These are phyloP conservation scores for Hypoxylon subgilvum DNA, from an alignment of 495 filamentous ascomycete species.

Conservation along the genomic window DNA sequence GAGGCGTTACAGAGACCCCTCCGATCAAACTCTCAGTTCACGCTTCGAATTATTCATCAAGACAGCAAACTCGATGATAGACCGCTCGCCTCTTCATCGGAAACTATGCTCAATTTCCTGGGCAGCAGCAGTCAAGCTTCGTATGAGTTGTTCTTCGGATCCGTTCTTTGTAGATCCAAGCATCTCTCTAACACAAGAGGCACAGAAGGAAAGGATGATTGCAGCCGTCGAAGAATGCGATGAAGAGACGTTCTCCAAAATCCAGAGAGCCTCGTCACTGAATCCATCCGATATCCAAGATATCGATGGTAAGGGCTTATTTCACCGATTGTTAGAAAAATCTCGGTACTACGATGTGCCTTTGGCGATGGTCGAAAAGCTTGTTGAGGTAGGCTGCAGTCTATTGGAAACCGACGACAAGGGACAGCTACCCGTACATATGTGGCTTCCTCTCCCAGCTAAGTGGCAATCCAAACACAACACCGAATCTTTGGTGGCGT, in stretches of 20 bases:
- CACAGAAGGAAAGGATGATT: neutral
- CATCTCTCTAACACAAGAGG: conserved; percentile 2
- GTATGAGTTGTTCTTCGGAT: neutral
- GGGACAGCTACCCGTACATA: neutral
- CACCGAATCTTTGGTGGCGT: neutral
- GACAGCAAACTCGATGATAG: neutral
- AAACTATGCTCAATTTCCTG: neutral
- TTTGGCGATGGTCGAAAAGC: neutral
- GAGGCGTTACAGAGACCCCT: no score
- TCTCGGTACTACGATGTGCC: neutral
- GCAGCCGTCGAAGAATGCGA: neutral
- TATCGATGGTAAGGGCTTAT: neutral
- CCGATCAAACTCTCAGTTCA: no score
- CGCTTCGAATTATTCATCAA: neutral
- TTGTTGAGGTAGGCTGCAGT: neutral
- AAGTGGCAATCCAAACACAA: no score
- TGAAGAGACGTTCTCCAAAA: neutral
- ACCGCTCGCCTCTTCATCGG: neutral
- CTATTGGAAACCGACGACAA: neutral
- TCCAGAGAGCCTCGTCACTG: neutral
- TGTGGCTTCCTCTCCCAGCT: no score
- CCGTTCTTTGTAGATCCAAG: neutral
- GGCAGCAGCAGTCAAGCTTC: neutral
- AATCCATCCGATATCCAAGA: neutral
- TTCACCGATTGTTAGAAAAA: neutral